phyloP scores from a whole-genome alignment of 169 alveolate species.

The Plasmodium fragile region DNA sequence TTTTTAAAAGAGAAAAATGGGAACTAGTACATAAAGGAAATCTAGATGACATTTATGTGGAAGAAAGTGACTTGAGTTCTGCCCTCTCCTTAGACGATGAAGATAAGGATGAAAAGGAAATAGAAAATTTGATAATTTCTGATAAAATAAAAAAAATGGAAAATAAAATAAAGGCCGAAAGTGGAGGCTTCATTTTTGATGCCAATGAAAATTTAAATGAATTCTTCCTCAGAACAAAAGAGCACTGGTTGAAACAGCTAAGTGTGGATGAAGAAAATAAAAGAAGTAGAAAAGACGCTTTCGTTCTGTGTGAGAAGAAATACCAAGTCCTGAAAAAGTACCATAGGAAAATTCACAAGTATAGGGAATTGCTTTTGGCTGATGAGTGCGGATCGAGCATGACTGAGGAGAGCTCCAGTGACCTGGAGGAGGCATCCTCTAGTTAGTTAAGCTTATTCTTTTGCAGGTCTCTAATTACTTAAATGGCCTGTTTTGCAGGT shows the following conservation, averaged over 20 bases:
- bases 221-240: slow-evolving; percentile 86
- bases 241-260: slow-evolving; percentile 81
- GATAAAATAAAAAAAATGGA: slow-evolving; percentile 71
- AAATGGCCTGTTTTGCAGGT: neutral
- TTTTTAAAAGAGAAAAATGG: slow-evolving; percentile 85
- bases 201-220: slow-evolving; percentile 82
- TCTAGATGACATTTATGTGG: slow-evolving; percentile 79
- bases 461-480: neutral
- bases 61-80: slow-evolving; percentile 58
- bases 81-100: slow-evolving; percentile 74
- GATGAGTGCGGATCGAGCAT: slow-evolving; percentile 34
- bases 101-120: slow-evolving; percentile 70
- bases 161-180: slow-evolving; percentile 46
- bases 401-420: slow-evolving; percentile 16
- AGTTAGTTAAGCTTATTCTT: neutral
- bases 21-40: slow-evolving; percentile 81
- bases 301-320: slow-evolving; percentile 59
- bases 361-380: slow-evolving; percentile 37
- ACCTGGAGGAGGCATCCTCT: slow-evolving; percentile 2
- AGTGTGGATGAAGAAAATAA: slow-evolving; percentile 21
- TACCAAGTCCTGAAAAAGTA: slow-evolving; percentile 39
- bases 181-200: slow-evolving; percentile 23
- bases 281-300: slow-evolving; percentile 75
- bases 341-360: slow-evolving; percentile 62
- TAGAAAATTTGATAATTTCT: slow-evolving; percentile 40